Percentiles rank a stretch among this genome's conserved stretches.
These are phyloP conservation scores for Emergomyces pasteurianus DNA, from an alignment of 2,329 filamentous ascomycete species.

Conservation along the genomic window DNA sequence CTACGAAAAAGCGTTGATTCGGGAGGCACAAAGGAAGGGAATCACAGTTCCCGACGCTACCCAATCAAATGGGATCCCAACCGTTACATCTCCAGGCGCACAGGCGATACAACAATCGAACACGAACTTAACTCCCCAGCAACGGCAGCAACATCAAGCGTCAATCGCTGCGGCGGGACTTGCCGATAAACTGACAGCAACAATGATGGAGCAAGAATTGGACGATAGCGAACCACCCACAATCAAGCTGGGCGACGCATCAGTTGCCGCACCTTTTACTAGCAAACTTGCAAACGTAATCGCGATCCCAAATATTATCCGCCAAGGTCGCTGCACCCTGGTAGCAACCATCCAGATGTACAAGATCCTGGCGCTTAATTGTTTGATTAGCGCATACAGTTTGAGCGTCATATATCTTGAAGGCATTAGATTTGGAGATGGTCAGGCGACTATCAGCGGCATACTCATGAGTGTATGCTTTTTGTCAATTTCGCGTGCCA, in stretches of 20 bases:
- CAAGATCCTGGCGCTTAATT: slow-evolving; percentile 97
- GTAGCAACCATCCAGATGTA: slow-evolving; percentile 99
- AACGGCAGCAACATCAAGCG: slow-evolving; percentile 44
- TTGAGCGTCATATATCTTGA: slow-evolving; percentile 92
- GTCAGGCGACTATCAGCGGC: slow-evolving; percentile 94
- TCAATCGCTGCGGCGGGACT: slow-evolving; percentile 62
- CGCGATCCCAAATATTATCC: slow-evolving; percentile 95
- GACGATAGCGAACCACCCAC: slow-evolving; percentile 85
- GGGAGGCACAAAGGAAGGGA: slow-evolving; percentile 70
- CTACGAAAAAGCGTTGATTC: slow-evolving; percentile 80
- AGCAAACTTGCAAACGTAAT: slow-evolving; percentile 95
- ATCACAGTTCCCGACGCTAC: slow-evolving; percentile 39
- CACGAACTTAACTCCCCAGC: slow-evolving; percentile 38
- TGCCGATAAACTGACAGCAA: slow-evolving; percentile 73
- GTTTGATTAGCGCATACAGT: slow-evolving; percentile 94
- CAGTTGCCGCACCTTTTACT: slow-evolving; percentile 92
- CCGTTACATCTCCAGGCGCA: slow-evolving; percentile 55
- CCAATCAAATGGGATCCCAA: slow-evolving; percentile 45
- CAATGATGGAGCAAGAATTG: slow-evolving; percentile 82
- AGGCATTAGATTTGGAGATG: slow-evolving; percentile 97
- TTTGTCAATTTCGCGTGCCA: slow-evolving; percentile 93
- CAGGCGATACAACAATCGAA: slow-evolving; percentile 44
- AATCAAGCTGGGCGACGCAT: slow-evolving; percentile 94
- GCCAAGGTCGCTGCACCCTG: slow-evolving; percentile 91
- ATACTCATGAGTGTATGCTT: slow-evolving; percentile 99